Evolutionary conservation across 2,329 filamentous ascomycete genomes (phyloP).

Genomic region (Colletotrichum musae): DNA sequence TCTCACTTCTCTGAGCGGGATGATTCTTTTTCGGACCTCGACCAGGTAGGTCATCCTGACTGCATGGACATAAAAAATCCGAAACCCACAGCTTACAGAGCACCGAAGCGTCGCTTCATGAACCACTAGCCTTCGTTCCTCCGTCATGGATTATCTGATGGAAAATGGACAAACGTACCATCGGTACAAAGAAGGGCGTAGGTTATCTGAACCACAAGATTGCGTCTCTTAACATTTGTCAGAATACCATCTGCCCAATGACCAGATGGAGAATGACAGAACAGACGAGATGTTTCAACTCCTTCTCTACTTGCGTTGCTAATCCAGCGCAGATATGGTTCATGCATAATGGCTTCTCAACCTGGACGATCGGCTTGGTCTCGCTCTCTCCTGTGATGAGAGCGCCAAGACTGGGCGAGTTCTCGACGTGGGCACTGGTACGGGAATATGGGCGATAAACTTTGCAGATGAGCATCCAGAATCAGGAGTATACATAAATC

Average conservation of each 20-base stretch:
- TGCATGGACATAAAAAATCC: no score
- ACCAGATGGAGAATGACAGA: conserved; percentile 23
- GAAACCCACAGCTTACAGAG: no score
- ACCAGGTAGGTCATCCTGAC: no score
- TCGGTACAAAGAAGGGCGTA: conserved; percentile 47
- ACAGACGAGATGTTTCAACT: conserved; percentile 3
- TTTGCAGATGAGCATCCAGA: conserved; percentile 49
- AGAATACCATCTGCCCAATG: conserved; percentile 30
- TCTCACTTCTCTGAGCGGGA: no score
- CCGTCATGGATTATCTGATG: conserved; percentile 45
- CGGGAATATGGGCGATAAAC: conserved; percentile 46
- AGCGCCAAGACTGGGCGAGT: conserved; percentile 33
- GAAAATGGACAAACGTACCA: conserved; percentile 50
- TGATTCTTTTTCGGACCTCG: no score
- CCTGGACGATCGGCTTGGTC: conserved; percentile 48
- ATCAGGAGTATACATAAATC: conserved; percentile 16
- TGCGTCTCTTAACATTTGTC: not conserved
- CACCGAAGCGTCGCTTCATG: conserved; percentile 24
- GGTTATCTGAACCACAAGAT: not conserved
- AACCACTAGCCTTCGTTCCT: conserved; percentile 44
- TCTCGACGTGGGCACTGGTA: conserved; percentile 46
- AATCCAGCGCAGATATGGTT: conserved; percentile 47
- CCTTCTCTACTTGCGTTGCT: not conserved
- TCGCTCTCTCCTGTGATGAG: conserved; percentile 44
- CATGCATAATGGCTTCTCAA: conserved; percentile 53